A percentile compares a stretch with the other conserved stretches of the same genome.
These are phyloP conservation scores for Stachybotrys chlorohalonatus DNA, from an alignment of 2,329 filamentous ascomycete species.

Conservation along the genomic window DNA sequence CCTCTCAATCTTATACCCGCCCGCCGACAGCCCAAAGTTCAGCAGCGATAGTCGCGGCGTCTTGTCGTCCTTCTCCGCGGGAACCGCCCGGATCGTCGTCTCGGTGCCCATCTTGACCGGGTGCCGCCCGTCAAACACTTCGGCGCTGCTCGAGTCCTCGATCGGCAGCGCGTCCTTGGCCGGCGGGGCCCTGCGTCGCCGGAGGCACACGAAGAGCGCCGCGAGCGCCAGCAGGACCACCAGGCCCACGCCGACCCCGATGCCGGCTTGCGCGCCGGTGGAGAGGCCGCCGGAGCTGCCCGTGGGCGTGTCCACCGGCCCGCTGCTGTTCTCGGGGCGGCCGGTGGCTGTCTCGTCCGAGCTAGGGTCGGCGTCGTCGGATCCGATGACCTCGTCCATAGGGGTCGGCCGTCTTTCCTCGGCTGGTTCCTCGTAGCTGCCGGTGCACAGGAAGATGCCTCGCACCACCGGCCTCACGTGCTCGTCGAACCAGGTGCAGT, in stretches of 20 bases:
- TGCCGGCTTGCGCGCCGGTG: conserved; percentile 12
- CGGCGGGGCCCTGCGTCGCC: neutral
- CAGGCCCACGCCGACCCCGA: conserved; percentile 10
- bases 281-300: conserved; percentile 9
- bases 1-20: neutral
- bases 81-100: neutral
- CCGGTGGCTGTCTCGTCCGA: neutral
- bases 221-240: neutral
- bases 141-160: neutral
- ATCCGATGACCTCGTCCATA: conserved; percentile 7
- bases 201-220: neutral
- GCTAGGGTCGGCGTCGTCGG: neutral
- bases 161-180: neutral
- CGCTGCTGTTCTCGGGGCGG: neutral
- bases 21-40: conserved; percentile 1
- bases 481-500: conserved; percentile 19
- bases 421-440: conserved; percentile 10
- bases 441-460: conserved; percentile 14
- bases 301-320: too few relatives aligned
- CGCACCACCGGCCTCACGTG: conserved; percentile 15
- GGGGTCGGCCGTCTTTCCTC: conserved; percentile 15
- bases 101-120: neutral
- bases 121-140: neutral
- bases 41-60: neutral
- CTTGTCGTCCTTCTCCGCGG: neutral